These are phyloP conservation scores for Zasmidium angulare DNA, from an alignment of 2,329 filamentous ascomycete genomes.

Conservation along the genomic window DNA sequence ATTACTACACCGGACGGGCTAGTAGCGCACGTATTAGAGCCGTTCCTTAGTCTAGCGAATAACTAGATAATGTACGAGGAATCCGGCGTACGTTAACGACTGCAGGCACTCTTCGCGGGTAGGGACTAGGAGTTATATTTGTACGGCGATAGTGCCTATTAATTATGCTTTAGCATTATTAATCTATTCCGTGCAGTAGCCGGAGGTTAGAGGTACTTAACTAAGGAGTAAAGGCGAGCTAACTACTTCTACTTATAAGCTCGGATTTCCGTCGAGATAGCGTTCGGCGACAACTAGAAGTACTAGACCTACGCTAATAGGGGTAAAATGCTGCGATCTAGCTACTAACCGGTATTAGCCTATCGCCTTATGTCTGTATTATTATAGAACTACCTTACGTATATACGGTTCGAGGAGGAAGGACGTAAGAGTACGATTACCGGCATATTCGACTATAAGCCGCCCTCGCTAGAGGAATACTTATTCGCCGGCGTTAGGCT, in stretches of 20 bases:
- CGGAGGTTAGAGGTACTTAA: neutral
- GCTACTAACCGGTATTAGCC: neutral
- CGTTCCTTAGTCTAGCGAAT: neutral
- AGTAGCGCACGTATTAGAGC: neutral
- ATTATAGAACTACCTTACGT: neutral
- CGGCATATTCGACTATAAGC: neutral
- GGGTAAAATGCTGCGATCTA: neutral
- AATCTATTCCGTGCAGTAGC: neutral
- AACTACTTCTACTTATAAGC: neutral
- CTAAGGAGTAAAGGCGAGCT: neutral
- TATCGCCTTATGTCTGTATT: neutral
- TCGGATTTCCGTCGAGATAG: neutral
- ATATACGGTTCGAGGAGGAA: neutral
- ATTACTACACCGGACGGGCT: neutral
- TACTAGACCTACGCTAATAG: neutral
- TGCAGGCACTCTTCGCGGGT: neutral
- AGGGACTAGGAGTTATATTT: neutral
- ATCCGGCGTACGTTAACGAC: neutral
- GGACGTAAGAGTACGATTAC: neutral
- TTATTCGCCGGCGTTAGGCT: neutral
- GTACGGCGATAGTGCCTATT: neutral
- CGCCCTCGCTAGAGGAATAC: neutral
- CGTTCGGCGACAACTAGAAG: neutral
- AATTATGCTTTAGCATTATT: neutral
- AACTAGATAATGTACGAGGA: neutral